Conservation (phyloP, 768 basidiomycete species). For the Suillus subluteus region DNA sequence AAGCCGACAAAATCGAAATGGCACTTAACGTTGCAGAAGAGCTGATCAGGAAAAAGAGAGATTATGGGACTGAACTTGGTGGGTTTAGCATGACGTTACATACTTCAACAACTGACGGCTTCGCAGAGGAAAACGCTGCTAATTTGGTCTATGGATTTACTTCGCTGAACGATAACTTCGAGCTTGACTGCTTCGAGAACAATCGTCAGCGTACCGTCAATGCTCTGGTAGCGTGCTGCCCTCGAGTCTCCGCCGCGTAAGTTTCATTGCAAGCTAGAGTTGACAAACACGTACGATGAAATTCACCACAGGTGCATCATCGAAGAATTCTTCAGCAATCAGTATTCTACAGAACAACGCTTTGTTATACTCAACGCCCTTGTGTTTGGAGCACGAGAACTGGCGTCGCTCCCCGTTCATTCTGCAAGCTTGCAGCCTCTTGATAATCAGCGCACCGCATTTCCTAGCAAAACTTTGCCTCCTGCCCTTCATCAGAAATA, state of each 20-base stretch:
- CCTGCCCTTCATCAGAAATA: conserved; percentile 72
- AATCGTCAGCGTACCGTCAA: conserved; percentile 77
- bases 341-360: conserved; percentile 88
- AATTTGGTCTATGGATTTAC: conserved; percentile 76
- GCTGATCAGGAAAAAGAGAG: conserved; percentile 80
- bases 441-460: conserved; percentile 44
- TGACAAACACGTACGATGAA: not conserved
- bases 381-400: conserved; percentile 83
- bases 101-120: conserved; percentile 6
- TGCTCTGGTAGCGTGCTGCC: conserved; percentile 82
- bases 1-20: conserved; percentile 80
- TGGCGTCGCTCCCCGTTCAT: conserved; percentile 53
- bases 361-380: conserved; percentile 85
- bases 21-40: conserved; percentile 80
- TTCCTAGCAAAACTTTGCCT: conserved; percentile 85
- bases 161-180: conserved; percentile 80
- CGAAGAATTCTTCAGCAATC: conserved; percentile 93
- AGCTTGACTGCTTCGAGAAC: conserved; percentile 77
- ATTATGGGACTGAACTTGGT: conserved; percentile 91
- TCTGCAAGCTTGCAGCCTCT: conserved; percentile 36
- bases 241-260: conserved; percentile 79
- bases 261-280: conserved; percentile 29
- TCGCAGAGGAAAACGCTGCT: conserved; percentile 85
- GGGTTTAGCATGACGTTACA: not conserved
- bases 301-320: conserved; percentile 63